A percentile compares a stretch with the other conserved stretches of the same genome.
Conservation (phyloP, 805 yeast species). For the Komagataella ulmi region DNA sequence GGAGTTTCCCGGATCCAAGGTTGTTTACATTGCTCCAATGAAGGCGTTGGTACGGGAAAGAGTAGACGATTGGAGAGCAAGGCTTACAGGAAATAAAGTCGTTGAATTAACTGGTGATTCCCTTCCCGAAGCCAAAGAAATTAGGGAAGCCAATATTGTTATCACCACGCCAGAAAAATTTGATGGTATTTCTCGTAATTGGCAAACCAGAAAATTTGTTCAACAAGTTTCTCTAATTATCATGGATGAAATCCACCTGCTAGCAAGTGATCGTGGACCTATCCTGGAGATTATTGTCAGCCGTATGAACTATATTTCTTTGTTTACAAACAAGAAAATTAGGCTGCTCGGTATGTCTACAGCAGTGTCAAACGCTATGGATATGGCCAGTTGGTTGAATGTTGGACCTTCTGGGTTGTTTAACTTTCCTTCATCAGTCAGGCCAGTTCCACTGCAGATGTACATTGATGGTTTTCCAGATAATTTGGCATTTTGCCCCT, state of each 20-base stretch:
- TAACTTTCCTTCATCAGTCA: slow-evolving; percentile 69
- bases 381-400: slow-evolving; percentile 78
- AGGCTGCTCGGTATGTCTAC: slow-evolving; percentile 71
- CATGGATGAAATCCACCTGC: slow-evolving; percentile 77
- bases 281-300: slow-evolving; percentile 83
- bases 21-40: slow-evolving; percentile 84
- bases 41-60: slow-evolving; percentile 76
- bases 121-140: slow-evolving; percentile 54
- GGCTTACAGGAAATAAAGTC: slow-evolving; percentile 39
- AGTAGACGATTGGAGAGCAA: slow-evolving; percentile 64
- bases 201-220: slow-evolving; percentile 71
- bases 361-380: slow-evolving; percentile 76
- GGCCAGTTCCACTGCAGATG: slow-evolving; percentile 82
- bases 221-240: slow-evolving; percentile 63
- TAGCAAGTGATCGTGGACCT: slow-evolving; percentile 81
- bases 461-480: slow-evolving; percentile 81
- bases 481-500: slow-evolving; percentile 65
- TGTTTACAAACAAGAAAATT: slow-evolving; percentile 45
- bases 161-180: slow-evolving; percentile 81
- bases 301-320: slow-evolving; percentile 63
- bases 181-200: slow-evolving; percentile 77
- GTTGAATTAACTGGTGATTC: slow-evolving; percentile 82
- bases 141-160: slow-evolving; percentile 58
- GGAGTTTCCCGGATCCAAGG: slow-evolving; percentile 66
- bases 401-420: slow-evolving; percentile 54